Evolutionary conservation across 768 basidiomycete genomes (phyloP).

Genomic region (Leccinum rimulosum): DNA sequence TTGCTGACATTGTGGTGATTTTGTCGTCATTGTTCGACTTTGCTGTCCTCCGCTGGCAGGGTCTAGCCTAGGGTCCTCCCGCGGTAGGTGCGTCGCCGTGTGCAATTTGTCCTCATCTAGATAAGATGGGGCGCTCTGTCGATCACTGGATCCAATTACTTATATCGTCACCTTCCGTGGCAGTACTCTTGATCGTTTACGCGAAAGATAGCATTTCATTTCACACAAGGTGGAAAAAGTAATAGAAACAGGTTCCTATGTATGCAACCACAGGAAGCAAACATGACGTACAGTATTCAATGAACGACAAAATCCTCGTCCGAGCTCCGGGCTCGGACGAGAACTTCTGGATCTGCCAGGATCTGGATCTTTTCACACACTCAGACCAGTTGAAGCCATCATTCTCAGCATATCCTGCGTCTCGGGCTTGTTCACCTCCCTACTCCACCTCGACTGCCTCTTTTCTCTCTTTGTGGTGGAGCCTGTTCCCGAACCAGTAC

Average conservation of each 20-base stretch:
- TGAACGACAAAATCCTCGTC: neutral
- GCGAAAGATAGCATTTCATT: neutral
- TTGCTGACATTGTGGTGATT: too few relatives aligned
- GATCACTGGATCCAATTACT: neutral
- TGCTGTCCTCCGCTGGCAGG: too few relatives aligned
- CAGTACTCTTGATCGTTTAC: neutral
- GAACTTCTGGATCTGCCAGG: neutral
- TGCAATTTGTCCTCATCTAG: too few relatives aligned
- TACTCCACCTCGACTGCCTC: conserved; percentile 14
- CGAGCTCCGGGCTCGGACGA: neutral
- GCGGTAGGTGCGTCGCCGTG: too few relatives aligned
- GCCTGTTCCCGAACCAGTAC: neutral
- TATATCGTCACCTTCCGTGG: neutral
- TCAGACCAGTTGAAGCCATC: conserved; percentile 1
- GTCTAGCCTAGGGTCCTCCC: too few relatives aligned
- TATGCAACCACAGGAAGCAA: neutral
- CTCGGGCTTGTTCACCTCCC: conserved; percentile 18
- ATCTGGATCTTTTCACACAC: neutral
- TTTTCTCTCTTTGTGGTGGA: conserved; percentile 14
- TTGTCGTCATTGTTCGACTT: too few relatives aligned
- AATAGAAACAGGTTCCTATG: neutral
- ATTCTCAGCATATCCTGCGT: conserved; percentile 22
- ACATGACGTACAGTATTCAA: neutral
- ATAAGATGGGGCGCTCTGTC: neutral
- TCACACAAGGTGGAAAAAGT: neutral